These are phyloP conservation scores for Penicillium psychrosexuale DNA, from an alignment of 2,329 filamentous ascomycete species.

Conservation along the genomic window DNA sequence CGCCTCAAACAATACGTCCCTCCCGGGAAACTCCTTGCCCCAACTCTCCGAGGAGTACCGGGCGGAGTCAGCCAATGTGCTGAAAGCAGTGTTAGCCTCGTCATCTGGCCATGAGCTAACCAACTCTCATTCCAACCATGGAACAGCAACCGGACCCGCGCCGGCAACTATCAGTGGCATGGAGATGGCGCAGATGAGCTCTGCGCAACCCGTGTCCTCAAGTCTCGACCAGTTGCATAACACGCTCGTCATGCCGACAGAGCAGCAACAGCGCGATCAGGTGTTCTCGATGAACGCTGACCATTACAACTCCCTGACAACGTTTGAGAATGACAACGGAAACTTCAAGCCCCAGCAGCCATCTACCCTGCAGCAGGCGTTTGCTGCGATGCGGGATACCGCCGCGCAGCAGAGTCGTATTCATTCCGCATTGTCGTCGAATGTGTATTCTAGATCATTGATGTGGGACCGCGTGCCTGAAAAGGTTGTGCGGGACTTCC, in stretches of 20 bases:
- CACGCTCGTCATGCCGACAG: constrained; percentile 68
- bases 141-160: constrained; percentile 23
- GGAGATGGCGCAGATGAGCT: constrained; percentile 41
- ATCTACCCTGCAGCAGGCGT: constrained; percentile 56
- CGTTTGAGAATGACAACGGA: constrained; percentile 54
- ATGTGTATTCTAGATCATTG: constrained; percentile 88
- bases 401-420: constrained; percentile 59
- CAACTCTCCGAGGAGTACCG: constrained; percentile 48
- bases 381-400: constrained; percentile 71
- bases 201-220: constrained; percentile 29
- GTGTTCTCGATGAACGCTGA: constrained; percentile 80
- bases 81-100: constrained; percentile 47
- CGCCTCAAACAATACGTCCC: constrained; percentile 73
- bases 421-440: constrained; percentile 55
- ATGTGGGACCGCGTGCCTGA: constrained; percentile 92
- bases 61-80: constrained; percentile 47
- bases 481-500: constrained; percentile 89
- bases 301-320: constrained; percentile 83
- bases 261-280: constrained; percentile 84
- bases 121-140: constrained; percentile 51
- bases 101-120: constrained; percentile 44
- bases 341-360: constrained; percentile 41
- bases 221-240: constrained; percentile 64
- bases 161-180: constrained; percentile 37
- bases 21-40: constrained; percentile 55